phyloP scores from a whole-genome alignment of 2,329 filamentous ascomycete genomes.

The Phoma sp. region DNA sequence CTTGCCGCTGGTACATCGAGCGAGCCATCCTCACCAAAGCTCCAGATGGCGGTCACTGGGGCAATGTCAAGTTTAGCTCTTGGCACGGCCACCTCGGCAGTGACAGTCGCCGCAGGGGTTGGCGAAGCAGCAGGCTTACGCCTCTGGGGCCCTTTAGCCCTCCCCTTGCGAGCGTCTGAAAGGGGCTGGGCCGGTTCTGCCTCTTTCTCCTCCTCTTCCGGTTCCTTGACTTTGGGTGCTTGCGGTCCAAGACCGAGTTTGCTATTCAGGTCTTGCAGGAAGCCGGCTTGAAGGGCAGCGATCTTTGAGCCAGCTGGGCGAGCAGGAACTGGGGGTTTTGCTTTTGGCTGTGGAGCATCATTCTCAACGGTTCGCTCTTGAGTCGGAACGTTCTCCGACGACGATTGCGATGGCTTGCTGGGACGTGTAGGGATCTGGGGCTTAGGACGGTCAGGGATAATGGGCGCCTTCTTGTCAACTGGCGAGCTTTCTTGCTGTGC shows the following conservation, averaged over 20 bases:
- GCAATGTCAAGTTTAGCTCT: conserved; percentile 34
- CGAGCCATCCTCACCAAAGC: conserved; percentile 42
- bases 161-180: conserved; percentile 84
- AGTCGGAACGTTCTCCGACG: conserved; percentile 47
- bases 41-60: conserved; percentile 43
- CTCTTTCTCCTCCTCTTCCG: conserved; percentile 63
- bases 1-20: conserved; percentile 43
- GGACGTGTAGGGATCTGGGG: conserved; percentile 68
- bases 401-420: conserved; percentile 57
- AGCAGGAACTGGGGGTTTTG: conserved; percentile 83
- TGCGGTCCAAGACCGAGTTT: conserved; percentile 87
- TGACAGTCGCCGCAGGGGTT: conserved; percentile 51
- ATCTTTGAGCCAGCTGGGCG: conserved; percentile 85
- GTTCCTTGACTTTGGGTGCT: conserved; percentile 75
- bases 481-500: conserved; percentile 50
- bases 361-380: conserved; percentile 32
- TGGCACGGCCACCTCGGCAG: conserved; percentile 46
- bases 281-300: conserved; percentile 85
- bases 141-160: conserved; percentile 85
- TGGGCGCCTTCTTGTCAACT: conserved; percentile 59
- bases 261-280: conserved; percentile 92
- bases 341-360: conserved; percentile 61
- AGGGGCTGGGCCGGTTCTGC: conserved; percentile 78
- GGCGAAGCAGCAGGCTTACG: conserved; percentile 70
- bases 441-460: conserved; percentile 65